These are phyloP conservation scores for Dipodascus geniculatus DNA, from an alignment of 805 yeast genomes.

Conservation along the genomic window DNA sequence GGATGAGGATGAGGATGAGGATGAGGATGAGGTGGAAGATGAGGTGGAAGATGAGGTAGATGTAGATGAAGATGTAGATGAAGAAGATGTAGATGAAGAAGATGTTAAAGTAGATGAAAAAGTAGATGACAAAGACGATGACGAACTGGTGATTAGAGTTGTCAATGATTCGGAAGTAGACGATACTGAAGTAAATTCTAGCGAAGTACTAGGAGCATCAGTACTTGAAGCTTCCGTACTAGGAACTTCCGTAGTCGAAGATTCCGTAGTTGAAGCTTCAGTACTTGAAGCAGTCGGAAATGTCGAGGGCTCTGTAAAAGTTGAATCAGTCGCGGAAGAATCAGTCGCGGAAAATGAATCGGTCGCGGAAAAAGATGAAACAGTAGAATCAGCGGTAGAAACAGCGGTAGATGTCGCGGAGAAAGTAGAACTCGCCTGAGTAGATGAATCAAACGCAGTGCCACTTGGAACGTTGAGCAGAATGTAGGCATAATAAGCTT, in stretches of 20 bases:
- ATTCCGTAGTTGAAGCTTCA: neutral
- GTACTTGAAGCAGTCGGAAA: conserved; percentile 11
- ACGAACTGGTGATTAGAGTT: too few species aligned
- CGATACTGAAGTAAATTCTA: neutral
- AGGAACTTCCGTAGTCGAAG: conserved; percentile 19
- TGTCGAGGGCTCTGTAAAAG: conserved; percentile 8
- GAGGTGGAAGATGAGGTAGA: conserved; percentile 4
- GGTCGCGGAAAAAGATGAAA: conserved; percentile 7
- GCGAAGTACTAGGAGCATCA: neutral
- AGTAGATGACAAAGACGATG: neutral
- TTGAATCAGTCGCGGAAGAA: conserved; percentile 1
- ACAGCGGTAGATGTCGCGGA: conserved; percentile 1
- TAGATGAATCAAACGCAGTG: conserved; percentile 10
- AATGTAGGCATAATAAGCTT: conserved; percentile 40
- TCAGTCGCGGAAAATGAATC: too few species aligned
- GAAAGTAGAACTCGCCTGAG: neutral
- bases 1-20: conserved; percentile 16
- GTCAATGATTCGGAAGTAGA: neutral
- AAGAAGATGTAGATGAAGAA: conserved; percentile 11
- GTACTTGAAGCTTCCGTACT: conserved; percentile 12
- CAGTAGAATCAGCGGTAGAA: neutral
- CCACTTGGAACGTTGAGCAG: conserved; percentile 23
- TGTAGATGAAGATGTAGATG: conserved; percentile 9
- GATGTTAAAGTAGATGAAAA: conserved; percentile 11
- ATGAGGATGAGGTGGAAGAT: neutral